Evolutionary conservation across 331 rosid genomes (phyloP).

Genomic region (Prunus yedoensis): DNA sequence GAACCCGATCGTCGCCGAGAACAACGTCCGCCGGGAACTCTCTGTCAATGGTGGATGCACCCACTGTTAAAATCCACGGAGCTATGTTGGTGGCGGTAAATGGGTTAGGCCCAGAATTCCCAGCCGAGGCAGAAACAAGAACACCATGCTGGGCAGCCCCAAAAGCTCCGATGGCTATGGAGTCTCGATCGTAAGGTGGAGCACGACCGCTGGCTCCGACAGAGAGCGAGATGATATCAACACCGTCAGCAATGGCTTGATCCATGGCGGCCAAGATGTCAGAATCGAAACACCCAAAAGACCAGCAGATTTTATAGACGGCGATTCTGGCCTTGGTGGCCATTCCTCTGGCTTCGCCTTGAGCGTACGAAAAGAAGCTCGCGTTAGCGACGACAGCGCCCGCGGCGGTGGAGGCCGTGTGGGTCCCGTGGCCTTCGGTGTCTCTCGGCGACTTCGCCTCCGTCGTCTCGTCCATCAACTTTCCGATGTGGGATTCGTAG

Average conservation of each 20-base stretch:
- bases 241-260: conserved; percentile 80
- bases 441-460: conserved; percentile 72
- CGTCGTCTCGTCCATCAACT: conserved; percentile 45
- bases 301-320: conserved; percentile 88
- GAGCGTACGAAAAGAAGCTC: conserved; percentile 62
- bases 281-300: conserved; percentile 68
- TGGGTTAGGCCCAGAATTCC: conserved; percentile 74
- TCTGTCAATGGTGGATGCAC: conserved; percentile 81
- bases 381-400: conserved; percentile 61
- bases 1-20: conserved; percentile 60
- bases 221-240: conserved; percentile 75
- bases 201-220: conserved; percentile 68
- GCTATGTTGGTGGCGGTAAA: conserved; percentile 78
- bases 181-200: conserved; percentile 56
- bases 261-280: conserved; percentile 96
- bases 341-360: conserved; percentile 81
- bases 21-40: conserved; percentile 79
- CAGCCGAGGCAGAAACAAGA: conserved; percentile 81
- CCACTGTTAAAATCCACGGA: conserved; percentile 88
- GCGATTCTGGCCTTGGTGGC: conserved; percentile 85
- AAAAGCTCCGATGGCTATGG: conserved; percentile 78
- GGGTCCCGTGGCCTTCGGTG: conserved; percentile 81
- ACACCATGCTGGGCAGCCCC: conserved; percentile 69
- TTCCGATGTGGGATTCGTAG: conserved; percentile 43
- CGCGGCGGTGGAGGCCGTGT: conserved; percentile 85